Base-by-base conservation (phyloP, 176 grass and related monocot genomes). In the Bonia amplexicaulis region DNA sequence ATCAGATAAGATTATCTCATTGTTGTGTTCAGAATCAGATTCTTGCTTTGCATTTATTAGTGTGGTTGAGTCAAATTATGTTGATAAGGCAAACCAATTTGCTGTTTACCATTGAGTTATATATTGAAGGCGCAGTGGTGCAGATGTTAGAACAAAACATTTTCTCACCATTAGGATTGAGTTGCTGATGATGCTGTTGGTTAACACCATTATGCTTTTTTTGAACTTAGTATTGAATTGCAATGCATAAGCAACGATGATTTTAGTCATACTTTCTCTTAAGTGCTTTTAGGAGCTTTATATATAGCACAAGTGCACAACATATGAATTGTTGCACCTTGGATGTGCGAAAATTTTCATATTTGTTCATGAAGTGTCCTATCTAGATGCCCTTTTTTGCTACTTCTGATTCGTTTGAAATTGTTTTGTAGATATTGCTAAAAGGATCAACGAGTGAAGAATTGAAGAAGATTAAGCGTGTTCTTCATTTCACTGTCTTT, bases 401-500 rank as follows among this genome's bases (percentile, higher is more conserved):
- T 22, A 47, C 8, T 58, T 66, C 87, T 82, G 20, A 85, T 89
- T 58, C 22, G 25, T 64, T 57, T 85, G 67, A 79, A 15, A 48
- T 83, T 74, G 16, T 72, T 46, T 89, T 89, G 82, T 85, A 98
- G 96, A 93, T 98, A 95, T 71, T 98, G 83, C 86, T 98, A 76
- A 98, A 89, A 93, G 96, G 96, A 64, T 88, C 83, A 84, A 61
- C 85, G 48, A 95, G 78, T 85, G 87, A 93, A 90, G 91, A 89
- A 87, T 71, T 98, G 69, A 95, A 98, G 85, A 98, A 91, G 87
- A 85, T 95, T 88, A 98, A 98, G 78, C 83, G 49, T 47, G 91
- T 95, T 25, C 82, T 98, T 78, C 89, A 92, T 71, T 98, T 85
- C 86, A 93, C 93, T 83, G 83, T 98, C 74, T 98, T 98, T 90